A percentile compares a stretch with the other conserved stretches of the same genome.
These are phyloP conservation scores for Trichoderma gamsii DNA, from an alignment of 495 filamentous ascomycete species.

Conservation along the genomic window DNA sequence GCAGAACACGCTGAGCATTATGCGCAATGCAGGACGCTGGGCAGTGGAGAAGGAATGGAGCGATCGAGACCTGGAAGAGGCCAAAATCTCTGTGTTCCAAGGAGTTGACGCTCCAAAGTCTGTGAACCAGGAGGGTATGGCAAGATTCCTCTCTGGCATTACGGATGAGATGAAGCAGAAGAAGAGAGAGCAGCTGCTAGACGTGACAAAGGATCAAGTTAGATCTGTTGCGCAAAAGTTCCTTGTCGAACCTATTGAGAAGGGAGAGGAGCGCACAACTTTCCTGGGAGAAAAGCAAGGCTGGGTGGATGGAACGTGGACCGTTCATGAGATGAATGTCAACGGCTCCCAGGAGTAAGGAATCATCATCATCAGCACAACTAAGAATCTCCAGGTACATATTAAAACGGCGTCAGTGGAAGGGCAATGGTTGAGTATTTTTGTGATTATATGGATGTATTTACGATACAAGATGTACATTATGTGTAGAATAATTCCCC, in stretches of 20 bases:
- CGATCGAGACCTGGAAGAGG: conserved; percentile 84
- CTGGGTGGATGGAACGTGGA: conserved; percentile 57
- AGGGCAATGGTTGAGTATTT: conserved; percentile 5
- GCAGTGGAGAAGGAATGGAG: conserved; percentile 81
- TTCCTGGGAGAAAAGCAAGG: conserved; percentile 82
- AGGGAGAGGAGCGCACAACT: conserved; percentile 48
- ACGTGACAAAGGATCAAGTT: conserved; percentile 77
- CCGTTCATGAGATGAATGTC: conserved; percentile 47
- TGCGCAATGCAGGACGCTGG: conserved; percentile 75
- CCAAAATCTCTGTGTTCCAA: conserved; percentile 92
- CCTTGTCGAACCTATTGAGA: conserved; percentile 62
- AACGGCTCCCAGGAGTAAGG: conserved; percentile 26
- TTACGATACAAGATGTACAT: conserved; percentile 28
- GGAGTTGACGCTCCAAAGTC: conserved; percentile 85
- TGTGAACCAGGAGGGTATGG: conserved; percentile 84
- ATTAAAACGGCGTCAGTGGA: neutral
- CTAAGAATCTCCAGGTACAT: conserved; percentile 19
- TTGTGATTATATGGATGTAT: conserved; percentile 19
- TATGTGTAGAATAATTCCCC: conserved; percentile 23
- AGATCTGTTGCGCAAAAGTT: conserved; percentile 74
- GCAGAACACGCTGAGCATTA: conserved; percentile 76
- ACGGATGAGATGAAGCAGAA: conserved; percentile 84
- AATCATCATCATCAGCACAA: conserved; percentile 17
- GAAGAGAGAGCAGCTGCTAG: conserved; percentile 78
- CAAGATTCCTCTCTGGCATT: conserved; percentile 75